Conservation (phyloP, 306 rosid species). For the Dicorynia guianensis region DNA sequence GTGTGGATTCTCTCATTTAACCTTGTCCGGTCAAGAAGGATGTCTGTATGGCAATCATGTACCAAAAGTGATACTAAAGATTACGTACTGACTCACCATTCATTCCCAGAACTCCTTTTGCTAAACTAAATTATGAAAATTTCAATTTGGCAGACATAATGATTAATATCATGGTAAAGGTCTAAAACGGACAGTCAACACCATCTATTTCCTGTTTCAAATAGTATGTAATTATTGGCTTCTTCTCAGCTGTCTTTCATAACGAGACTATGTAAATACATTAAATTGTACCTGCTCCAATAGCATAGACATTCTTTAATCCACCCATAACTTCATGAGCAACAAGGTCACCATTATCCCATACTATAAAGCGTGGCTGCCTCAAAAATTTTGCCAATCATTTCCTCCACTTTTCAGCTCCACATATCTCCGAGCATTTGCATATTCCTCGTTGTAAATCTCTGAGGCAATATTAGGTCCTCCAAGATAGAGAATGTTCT, state of each 20-base stretch:
- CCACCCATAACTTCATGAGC: constrained; percentile 85
- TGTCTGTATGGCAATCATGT: not conserved
- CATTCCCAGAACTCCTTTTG: not conserved
- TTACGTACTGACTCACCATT: not conserved
- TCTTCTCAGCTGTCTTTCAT: not conserved
- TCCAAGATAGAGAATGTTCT: constrained; percentile 73
- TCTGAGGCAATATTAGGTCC: constrained; percentile 76
- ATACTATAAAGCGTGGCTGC: constrained; percentile 69
- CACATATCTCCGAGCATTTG: constrained; percentile 75
- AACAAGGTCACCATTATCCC: constrained; percentile 75
- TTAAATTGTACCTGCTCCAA: constrained; percentile 67
- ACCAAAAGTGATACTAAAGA: not conserved
- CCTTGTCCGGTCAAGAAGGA: not conserved
- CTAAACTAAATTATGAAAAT: constrained; percentile 5
- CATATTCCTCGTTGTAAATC: constrained; percentile 27
- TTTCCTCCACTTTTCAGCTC: constrained; percentile 73
- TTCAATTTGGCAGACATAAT: not conserved
- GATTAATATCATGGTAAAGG: not conserved
- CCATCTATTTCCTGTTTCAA: no score
- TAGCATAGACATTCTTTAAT: constrained; percentile 71
- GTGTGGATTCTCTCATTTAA: not conserved
- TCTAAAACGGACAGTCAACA: no score
- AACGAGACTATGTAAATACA: not conserved
- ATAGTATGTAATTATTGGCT: no score
- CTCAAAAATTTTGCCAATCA: constrained; percentile 62